Percentiles rank a stretch among this genome's conserved stretches.
Conservation (phyloP, 805 yeast species). For the Candida tammaniensis region DNA sequence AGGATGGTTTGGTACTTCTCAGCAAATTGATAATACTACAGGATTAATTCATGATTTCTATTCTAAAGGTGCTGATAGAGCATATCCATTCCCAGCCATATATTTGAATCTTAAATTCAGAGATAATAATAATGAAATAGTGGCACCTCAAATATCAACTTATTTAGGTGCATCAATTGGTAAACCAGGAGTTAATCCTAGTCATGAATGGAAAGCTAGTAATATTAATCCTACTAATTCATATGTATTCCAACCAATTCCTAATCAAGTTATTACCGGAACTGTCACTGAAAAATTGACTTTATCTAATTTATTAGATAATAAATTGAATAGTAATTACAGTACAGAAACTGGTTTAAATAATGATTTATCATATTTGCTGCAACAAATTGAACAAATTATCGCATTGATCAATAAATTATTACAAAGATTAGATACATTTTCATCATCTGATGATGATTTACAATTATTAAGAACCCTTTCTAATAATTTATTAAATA, state of each 20-base stretch:
- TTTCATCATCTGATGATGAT: conserved; percentile 38
- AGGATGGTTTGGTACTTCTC: conserved; percentile 79
- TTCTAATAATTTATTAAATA: conserved; percentile 52
- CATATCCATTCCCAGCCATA: conserved; percentile 73
- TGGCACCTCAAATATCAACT: conserved; percentile 58
- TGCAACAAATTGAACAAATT: conserved; percentile 45
- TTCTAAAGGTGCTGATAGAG: conserved; percentile 64
- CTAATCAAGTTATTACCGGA: conserved; percentile 58
- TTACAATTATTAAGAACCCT: conserved; percentile 65
- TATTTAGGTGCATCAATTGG: conserved; percentile 79
- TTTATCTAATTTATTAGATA: conserved; percentile 37
- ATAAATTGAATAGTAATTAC: conserved; percentile 16
- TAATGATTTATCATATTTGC: conserved; percentile 41
- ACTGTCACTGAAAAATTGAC: conserved; percentile 56
- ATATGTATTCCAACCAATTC: conserved; percentile 74
- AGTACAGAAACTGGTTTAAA: conserved; percentile 18
- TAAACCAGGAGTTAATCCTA: conserved; percentile 14
- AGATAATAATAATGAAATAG: conserved; percentile 43
- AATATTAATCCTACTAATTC: conserved; percentile 26
- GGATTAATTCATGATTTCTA: conserved; percentile 81
- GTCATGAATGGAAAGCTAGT: conserved; percentile 37
- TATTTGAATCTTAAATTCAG: conserved; percentile 70
- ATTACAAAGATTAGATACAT: conserved; percentile 44
- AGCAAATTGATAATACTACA: conserved; percentile 64
- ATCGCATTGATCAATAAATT: conserved; percentile 48